Percentiles rank a stretch among this genome's conserved stretches.
These are phyloP conservation scores for Cladophialophora yegresii DNA, from an alignment of 2,329 filamentous ascomycete genomes.

Conservation along the genomic window DNA sequence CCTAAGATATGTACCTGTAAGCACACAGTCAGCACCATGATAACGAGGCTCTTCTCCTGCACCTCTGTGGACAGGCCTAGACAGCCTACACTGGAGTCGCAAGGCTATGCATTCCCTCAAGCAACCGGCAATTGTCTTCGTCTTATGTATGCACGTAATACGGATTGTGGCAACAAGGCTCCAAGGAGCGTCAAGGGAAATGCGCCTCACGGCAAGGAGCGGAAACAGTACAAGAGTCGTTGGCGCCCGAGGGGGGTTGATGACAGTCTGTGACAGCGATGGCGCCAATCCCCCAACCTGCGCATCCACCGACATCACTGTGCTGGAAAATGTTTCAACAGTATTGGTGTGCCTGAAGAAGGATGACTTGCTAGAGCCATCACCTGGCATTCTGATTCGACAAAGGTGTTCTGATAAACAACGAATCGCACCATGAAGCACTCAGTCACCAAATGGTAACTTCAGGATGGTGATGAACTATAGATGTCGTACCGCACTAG, in stretches of 20 bases:
- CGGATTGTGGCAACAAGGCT: not conserved
- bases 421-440: slow-evolving; percentile 27
- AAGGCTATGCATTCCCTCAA: not conserved
- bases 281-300: not conserved
- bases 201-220: not conserved
- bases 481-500: not conserved
- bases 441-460: slow-evolving; percentile 10
- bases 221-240: not conserved
- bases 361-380: slow-evolving; percentile 1
- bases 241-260: slow-evolving; percentile 1
- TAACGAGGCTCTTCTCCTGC: not conserved
- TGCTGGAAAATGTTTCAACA: slow-evolving; percentile 4
- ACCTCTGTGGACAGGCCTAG: not conserved
- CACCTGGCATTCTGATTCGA: slow-evolving; percentile 23
- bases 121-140: not conserved
- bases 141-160: not conserved
- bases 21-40: slow-evolving; percentile 10
- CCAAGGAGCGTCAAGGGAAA: not conserved
- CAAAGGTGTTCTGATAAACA: slow-evolving; percentile 4
- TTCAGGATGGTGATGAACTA: slow-evolving; percentile 1
- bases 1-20: not conserved
- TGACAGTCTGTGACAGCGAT: slow-evolving; percentile 4
- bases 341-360: slow-evolving; percentile 15
- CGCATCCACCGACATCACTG: slow-evolving; percentile 5
- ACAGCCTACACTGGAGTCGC: not conserved